Base-by-base conservation (phyloP, 495 filamentous ascomycete species). In the Astrothelium macrocarpum region DNA sequence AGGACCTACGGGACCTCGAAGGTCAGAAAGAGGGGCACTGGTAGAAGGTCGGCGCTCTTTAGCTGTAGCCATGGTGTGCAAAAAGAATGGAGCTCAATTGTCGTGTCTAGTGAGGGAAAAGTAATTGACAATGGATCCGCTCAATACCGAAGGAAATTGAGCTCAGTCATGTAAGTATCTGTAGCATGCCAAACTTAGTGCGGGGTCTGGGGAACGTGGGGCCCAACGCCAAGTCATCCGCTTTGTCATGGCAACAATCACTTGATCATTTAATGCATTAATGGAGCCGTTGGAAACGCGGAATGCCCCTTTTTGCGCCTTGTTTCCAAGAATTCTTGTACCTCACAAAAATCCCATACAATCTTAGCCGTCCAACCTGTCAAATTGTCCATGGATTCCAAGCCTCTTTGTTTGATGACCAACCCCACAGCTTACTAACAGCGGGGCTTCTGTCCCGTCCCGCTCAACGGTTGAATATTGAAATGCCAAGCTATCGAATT, bases 1-100 rank as follows among this genome's bases (percentile, higher is more conserved):
- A 2, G 89, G 89, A 1, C 87, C 87, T 61, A 97, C 80, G 1
- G 88, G 87, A 53, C 90, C 91, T 74, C 88, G 80, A 36, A 97
- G 84, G 68, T 91, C 89, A 45, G 86, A 82, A 68, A 96, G 85
- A 34, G 91, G 91, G 61, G 89, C 88, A 59, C 89, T 85, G 36
- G 86, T 86, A 32, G 89, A 94, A 32, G 88, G 89, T 63, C 81
- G 87, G 64, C 91, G 83, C 75, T 88, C 84, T 56, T 84, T 81
- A 45, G 71, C 26, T 29, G 72, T 62, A 31, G 66, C 4, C 34
- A 36, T 66, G 5, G 69, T 60, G 53, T n/a, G n/a, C n/a, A n/a
- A n/a, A n/a, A n/a, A n/a, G n/a, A n/a, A n/a, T n/a, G n/a, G n/a
- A n/a, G n/a, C n/a, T n/a, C n/a, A n/a, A 71, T 59, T 39, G 61